Evolutionary conservation across 768 basidiomycete species (phyloP).

Genomic region (Tremella fuciformis): DNA sequence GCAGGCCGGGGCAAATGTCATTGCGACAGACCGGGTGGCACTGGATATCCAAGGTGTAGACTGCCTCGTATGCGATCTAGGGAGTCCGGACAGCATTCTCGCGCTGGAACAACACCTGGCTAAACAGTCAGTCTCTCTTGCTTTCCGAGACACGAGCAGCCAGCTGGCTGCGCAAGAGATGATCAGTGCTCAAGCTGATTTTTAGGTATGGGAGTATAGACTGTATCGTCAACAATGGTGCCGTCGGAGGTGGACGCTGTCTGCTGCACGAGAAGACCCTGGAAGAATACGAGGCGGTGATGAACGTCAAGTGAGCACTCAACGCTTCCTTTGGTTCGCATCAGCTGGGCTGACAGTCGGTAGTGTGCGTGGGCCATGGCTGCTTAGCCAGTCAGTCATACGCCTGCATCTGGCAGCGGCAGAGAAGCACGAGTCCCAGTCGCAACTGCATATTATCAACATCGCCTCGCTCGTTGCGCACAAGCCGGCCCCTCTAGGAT

Average conservation of each 20-base stretch:
- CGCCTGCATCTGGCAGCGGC: conserved; percentile 14
- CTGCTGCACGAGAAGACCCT: conserved; percentile 16
- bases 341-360: background rate
- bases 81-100: background rate
- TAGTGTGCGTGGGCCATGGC: conserved; percentile 19
- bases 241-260: conserved; percentile 9
- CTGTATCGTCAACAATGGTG: conserved; percentile 22
- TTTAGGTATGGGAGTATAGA: conserved; percentile 19
- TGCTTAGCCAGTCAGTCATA: conserved; percentile 15
- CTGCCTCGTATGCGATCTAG: conserved; percentile 8
- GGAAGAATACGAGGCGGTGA: conserved; percentile 23
- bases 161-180: no score
- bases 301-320: conserved; percentile 33
- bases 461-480: conserved; percentile 17
- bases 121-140: conserved; percentile 3
- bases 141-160: no score
- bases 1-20: conserved; percentile 17
- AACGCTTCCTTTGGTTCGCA: background rate
- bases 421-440: background rate
- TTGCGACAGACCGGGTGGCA: conserved; percentile 12
- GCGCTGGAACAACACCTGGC: conserved; percentile 6
- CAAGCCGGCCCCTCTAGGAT: background rate
- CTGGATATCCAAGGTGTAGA: conserved; percentile 10
- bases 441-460: conserved; percentile 15
- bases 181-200: background rate